phyloP scores from a whole-genome alignment of 2,329 filamentous ascomycete genomes.

The Sarocladium strictum region DNA sequence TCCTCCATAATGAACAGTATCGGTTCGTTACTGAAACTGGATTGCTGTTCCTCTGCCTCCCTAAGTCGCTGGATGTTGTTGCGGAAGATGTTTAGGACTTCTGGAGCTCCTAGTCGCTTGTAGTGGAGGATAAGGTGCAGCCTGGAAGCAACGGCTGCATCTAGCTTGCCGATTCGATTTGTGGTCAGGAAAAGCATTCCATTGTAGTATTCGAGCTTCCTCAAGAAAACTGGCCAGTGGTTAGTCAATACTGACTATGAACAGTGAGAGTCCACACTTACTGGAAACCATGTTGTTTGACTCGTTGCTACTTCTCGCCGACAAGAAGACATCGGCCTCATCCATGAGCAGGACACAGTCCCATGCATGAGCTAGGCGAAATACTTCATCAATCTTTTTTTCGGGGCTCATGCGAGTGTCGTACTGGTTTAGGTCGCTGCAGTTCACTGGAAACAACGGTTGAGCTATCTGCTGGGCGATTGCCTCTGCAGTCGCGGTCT shows the following conservation, averaged over 20 bases:
- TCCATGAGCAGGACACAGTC: constrained; percentile 31
- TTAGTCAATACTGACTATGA: too few species aligned
- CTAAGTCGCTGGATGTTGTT: constrained; percentile 32
- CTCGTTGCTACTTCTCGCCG: constrained; percentile 15
- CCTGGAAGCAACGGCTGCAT: constrained; percentile 30
- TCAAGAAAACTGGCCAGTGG: constrained; percentile 26
- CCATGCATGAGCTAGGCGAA: constrained; percentile 34
- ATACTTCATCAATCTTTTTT: constrained; percentile 33
- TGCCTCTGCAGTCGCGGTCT: constrained; percentile 41
- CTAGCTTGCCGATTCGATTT: constrained; percentile 30
- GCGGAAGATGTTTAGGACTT: constrained; percentile 35
- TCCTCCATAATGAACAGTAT: constrained; percentile 27
- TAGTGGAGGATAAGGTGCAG: constrained; percentile 21
- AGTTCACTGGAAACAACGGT: constrained; percentile 43
- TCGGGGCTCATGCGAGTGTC: constrained; percentile 36
- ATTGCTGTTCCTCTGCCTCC: constrained; percentile 28
- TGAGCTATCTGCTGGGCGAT: constrained; percentile 34
- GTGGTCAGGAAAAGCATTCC: constrained; percentile 33
- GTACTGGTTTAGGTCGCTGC: constrained; percentile 39
- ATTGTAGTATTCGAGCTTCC: constrained; percentile 26
- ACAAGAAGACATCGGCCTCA: constrained; percentile 30
- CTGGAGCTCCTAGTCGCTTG: constrained; percentile 28
- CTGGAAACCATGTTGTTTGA: too few species aligned
- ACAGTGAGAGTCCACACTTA: too few species aligned
- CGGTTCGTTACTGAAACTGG: constrained; percentile 29